phyloP scores from a whole-genome alignment of 495 filamentous ascomycete species.

The Penicillium maclennaniae region DNA sequence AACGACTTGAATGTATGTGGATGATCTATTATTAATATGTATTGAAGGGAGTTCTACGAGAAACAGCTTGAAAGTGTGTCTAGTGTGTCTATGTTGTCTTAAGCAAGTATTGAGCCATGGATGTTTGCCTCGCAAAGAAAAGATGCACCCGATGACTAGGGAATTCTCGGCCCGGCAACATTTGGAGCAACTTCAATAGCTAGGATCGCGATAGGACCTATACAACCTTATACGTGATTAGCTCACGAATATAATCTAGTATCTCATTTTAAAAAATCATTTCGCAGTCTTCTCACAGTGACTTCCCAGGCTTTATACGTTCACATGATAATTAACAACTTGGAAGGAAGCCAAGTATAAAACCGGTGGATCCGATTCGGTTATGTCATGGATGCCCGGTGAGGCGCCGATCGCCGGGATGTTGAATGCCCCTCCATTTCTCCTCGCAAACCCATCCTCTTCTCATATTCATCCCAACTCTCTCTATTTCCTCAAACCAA shows the following conservation, averaged over 20 bases:
- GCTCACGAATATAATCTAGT: background rate
- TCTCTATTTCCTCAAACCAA: slow-evolving; percentile 10
- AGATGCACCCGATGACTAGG: background rate
- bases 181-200: background rate
- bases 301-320: too few species aligned
- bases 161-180: background rate
- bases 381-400: slow-evolving; percentile 15
- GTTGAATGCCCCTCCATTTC: slow-evolving; percentile 23
- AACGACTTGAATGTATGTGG: background rate
- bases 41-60: background rate
- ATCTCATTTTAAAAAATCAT: background rate
- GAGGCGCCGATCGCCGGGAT: slow-evolving; percentile 15
- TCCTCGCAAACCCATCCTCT: slow-evolving; percentile 11
- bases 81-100: background rate
- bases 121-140: background rate
- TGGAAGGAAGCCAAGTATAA: background rate
- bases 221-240: background rate
- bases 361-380: background rate
- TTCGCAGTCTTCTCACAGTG: too few species aligned
- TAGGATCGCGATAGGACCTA: background rate
- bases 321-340: background rate
- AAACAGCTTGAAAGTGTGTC: too few species aligned
- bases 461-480: slow-evolving; percentile 4
- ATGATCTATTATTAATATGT: background rate
- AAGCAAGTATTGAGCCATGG: background rate